These are phyloP conservation scores for Saccharum spontaneum DNA, from an alignment of 176 grass and related monocot species.

Conservation along the genomic window DNA sequence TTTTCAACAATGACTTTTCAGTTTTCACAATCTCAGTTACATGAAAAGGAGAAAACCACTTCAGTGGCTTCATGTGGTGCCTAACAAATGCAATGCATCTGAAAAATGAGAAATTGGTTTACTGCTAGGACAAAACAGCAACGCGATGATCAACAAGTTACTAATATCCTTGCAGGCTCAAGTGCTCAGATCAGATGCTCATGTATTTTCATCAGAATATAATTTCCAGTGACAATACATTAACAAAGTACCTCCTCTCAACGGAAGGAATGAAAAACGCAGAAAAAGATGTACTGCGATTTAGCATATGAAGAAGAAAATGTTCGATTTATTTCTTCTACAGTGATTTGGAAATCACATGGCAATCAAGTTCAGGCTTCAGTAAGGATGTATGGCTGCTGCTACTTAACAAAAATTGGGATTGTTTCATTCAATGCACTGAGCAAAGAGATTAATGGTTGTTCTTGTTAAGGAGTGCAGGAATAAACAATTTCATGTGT, in stretches of 20 bases:
- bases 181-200: background rate
- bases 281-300: too few species aligned
- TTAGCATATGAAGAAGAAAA: too few species aligned
- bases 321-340: too few species aligned
- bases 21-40: background rate
- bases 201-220: background rate
- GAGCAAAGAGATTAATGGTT: too few species aligned
- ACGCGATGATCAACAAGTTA: background rate
- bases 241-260: background rate
- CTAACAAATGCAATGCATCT: background rate
- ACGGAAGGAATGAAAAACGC: too few species aligned
- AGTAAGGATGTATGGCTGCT: too few species aligned
- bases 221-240: background rate
- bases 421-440: too few species aligned
- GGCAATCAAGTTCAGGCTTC: too few species aligned
- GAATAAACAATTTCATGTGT: too few species aligned
- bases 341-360: too few species aligned
- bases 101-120: background rate
- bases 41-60: background rate
- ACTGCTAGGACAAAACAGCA: background rate
- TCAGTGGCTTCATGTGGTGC: background rate
- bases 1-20: background rate
- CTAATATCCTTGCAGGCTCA: background rate
- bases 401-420: too few species aligned
- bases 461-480: too few species aligned